These are phyloP conservation scores for Yarrowia hollandica DNA, from an alignment of 805 yeast genomes.

Conservation along the genomic window DNA sequence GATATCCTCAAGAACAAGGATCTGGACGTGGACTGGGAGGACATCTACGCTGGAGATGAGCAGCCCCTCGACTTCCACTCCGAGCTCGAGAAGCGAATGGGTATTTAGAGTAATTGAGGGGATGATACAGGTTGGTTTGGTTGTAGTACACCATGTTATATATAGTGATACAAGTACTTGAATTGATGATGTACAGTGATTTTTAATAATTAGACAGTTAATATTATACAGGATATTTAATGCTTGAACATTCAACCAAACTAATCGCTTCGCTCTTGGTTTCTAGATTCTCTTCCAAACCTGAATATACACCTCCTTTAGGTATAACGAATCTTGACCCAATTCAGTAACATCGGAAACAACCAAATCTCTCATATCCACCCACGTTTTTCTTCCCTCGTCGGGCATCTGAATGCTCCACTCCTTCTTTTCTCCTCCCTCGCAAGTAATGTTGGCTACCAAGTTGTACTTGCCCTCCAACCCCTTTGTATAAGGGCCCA, in stretches of 20 bases:
- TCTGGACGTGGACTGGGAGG: slow-evolving; percentile 86
- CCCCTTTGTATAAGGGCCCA: slow-evolving; percentile 40
- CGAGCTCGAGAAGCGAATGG: slow-evolving; percentile 65
- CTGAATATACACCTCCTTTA: slow-evolving; percentile 64
- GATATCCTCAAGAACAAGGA: slow-evolving; percentile 83
- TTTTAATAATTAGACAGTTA: too few species aligned
- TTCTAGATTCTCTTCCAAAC: slow-evolving; percentile 53
- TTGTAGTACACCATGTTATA: too few species aligned
- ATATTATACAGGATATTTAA: too few species aligned
- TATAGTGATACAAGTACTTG: too few species aligned
- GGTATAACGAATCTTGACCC: slow-evolving; percentile 59
- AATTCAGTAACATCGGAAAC: slow-evolving; percentile 43
- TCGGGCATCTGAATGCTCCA: slow-evolving; percentile 56
- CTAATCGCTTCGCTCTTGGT: neutral
- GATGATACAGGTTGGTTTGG: too few species aligned
- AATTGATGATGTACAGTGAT: too few species aligned
- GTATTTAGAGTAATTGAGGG: slow-evolving; percentile 31
- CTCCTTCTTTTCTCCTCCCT: slow-evolving; percentile 37
- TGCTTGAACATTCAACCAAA: neutral
- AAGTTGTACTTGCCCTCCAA: slow-evolving; percentile 45
- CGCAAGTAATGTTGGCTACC: slow-evolving; percentile 51
- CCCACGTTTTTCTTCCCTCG: slow-evolving; percentile 51
- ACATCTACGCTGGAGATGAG: slow-evolving; percentile 57
- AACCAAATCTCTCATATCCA: slow-evolving; percentile 55
- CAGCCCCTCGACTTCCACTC: slow-evolving; percentile 59